Evolutionary conservation across 768 basidiomycete species (phyloP).

Genomic region (Holtermanniella nyarrowii): DNA sequence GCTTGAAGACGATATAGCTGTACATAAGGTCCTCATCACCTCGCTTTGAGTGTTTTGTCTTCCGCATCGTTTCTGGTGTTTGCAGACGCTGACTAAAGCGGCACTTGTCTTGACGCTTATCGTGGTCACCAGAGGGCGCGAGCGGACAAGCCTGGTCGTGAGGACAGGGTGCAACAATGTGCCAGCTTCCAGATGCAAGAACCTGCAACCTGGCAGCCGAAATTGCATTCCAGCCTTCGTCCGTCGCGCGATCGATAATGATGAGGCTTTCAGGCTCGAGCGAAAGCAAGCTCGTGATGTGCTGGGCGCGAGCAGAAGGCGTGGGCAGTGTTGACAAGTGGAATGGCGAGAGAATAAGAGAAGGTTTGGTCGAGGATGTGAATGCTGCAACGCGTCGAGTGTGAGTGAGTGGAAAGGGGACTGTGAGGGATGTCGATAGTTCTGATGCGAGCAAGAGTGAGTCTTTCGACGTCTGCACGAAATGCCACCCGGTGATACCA

Average conservation of each 20-base stretch:
- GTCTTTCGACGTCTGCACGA: too few species aligned
- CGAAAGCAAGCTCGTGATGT: conserved; percentile 11
- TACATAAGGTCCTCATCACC: conserved; percentile 83
- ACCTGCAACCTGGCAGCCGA: conserved; percentile 12
- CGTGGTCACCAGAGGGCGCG: too few species aligned
- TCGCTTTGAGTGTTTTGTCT: conserved; percentile 71
- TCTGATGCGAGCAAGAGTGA: too few species aligned
- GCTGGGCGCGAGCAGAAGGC: conserved; percentile 48
- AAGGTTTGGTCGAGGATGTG: too few species aligned
- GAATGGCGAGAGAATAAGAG: conserved; percentile 76
- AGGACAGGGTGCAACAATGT: conserved; percentile 57
- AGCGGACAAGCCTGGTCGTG: conserved; percentile 81
- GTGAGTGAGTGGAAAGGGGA: too few species aligned
- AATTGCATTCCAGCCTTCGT: conserved; percentile 53
- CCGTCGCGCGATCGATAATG: conserved; percentile 73
- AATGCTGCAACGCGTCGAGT: too few species aligned
- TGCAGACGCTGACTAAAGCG: conserved; percentile 81
- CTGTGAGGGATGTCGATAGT: too few species aligned
- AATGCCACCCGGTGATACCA: too few species aligned
- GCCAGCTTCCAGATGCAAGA: conserved; percentile 12
- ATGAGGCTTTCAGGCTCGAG: conserved; percentile 36
- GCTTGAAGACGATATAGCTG: conserved; percentile 78
- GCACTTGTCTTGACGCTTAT: conserved; percentile 48
- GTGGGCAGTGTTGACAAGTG: conserved; percentile 63
- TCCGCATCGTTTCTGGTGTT: conserved; percentile 70